phyloP scores from a whole-genome alignment of 2,329 filamentous ascomycete species.

The Tolypocladium paradoxum region DNA sequence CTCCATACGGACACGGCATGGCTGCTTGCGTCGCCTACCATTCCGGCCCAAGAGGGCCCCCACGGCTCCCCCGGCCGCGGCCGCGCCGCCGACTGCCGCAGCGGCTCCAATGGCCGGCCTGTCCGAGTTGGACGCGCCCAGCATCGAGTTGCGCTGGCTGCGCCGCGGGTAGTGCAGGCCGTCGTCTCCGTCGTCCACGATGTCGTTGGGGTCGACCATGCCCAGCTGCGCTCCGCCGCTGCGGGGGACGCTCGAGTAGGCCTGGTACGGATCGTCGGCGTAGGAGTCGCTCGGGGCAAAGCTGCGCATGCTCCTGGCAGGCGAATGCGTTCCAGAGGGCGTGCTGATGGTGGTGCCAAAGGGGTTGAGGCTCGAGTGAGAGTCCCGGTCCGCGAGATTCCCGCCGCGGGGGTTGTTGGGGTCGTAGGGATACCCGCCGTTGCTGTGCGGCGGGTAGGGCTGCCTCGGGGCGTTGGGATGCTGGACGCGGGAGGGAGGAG shows the following conservation, averaged over 20 bases:
- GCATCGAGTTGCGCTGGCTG: slow-evolving; percentile 43
- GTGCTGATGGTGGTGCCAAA: slow-evolving; percentile 24
- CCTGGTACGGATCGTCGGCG: slow-evolving; percentile 56
- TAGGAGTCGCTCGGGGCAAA: slow-evolving; percentile 33
- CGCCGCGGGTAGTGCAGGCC: slow-evolving; percentile 49
- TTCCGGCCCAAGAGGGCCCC: slow-evolving; percentile 19
- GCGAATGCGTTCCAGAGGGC: slow-evolving; percentile 26
- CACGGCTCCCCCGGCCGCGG: slow-evolving; percentile 25
- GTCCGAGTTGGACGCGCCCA: slow-evolving; percentile 41
- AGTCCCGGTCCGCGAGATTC: slow-evolving; percentile 23
- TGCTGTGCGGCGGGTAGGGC: slow-evolving; percentile 9
- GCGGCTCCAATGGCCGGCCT: slow-evolving; percentile 21
- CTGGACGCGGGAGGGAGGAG: slow-evolving; percentile 24
- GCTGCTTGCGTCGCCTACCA: slow-evolving; percentile 6
- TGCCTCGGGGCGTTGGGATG: slow-evolving; percentile 8
- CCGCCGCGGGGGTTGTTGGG: neutral
- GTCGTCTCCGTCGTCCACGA: slow-evolving; percentile 82
- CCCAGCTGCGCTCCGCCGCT: slow-evolving; percentile 40
- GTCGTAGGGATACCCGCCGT: slow-evolving; percentile 7
- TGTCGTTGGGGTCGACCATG: slow-evolving; percentile 65
- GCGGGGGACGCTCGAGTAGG: slow-evolving; percentile 34
- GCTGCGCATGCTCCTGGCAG: slow-evolving; percentile 38
- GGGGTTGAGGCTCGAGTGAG: slow-evolving; percentile 31
- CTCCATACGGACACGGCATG: neutral
- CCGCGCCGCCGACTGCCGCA: slow-evolving; percentile 33